Evolutionary conservation across 306 rosid genomes (phyloP), one percentile per base, ranked within the genome.

Genomic region (Spatholobus suberectus): DNA sequence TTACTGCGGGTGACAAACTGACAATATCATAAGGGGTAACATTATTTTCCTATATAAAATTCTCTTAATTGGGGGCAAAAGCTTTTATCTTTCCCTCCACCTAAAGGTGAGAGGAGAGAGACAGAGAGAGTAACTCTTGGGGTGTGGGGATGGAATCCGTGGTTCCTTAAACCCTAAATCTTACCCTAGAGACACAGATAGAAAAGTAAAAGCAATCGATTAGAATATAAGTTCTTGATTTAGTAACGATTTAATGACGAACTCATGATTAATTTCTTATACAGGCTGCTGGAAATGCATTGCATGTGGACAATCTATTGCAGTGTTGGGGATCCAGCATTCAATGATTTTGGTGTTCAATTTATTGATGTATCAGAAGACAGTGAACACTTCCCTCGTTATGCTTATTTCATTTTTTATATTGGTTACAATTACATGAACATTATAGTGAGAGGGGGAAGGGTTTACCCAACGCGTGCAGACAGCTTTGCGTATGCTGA

Each of bases 301-400:
- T 0, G 6, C 70, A 62, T 46, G 12, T 43, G 73, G 69, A 73
- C 4, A 54, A 44, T 84, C 46, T n/a, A 21, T 43, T 52, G 24
- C 65, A 18, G 7, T 65, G 44, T 34, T 68, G 52, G 27, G 9
- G 51, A 75, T 66, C 61, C 44, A 51, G 70, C 55, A 38, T 59
- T 59, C 55, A 27, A 76, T 49, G 58, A 26, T 59, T 35, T 66
- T 14, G 32, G 20, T 21, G 24, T 40, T 80, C 41, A 38, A 26
- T 75, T 79, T 54, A 35, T 61, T 77, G 75, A 78, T 73, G 37
- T 65, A 40, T 54, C 35, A 43, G 47, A 78, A 72, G 77, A 44
- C 71, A 43, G 70, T 69, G 61, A 73, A 55, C 37, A 41, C 2
- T 13, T 72, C 26, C 9, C 70, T 9, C 20, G 3, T 38, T 12